A percentile compares a stretch with the other conserved stretches of the same genome.
Conservation (phyloP, 164 flowering plant genomes). For the Chloranthus sessilifolius region DNA sequence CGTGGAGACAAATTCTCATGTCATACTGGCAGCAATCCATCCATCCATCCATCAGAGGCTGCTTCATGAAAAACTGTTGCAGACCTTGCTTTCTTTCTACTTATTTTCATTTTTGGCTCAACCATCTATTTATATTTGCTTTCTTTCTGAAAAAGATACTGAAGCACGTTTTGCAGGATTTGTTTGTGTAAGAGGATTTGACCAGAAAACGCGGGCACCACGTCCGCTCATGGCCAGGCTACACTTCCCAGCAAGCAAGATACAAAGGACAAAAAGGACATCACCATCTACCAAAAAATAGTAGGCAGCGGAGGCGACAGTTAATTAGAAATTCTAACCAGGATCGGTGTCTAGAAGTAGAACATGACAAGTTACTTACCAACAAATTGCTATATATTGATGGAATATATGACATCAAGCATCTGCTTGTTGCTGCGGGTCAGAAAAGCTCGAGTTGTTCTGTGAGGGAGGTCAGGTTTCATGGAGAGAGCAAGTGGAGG, state of each 20-base stretch:
- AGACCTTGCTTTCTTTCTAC: no score
- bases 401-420: slow-evolving; percentile 10
- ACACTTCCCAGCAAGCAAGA: slow-evolving; percentile 67
- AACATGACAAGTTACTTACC: slow-evolving; percentile 11
- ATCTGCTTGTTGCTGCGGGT: slow-evolving; percentile 6
- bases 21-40: no score
- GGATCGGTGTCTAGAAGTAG: slow-evolving; percentile 9
- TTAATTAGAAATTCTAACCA: slow-evolving; percentile 8
- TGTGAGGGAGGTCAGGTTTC: no score
- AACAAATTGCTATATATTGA: not conserved
- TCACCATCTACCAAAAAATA: slow-evolving; percentile 7
- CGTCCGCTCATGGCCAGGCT: slow-evolving; percentile 64
- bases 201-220: slow-evolving; percentile 65
- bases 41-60: no score
- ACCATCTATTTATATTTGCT: no score
- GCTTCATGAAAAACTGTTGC: not conserved
- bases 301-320: slow-evolving; percentile 7
- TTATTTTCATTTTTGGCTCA: no score
- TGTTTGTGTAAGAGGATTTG: slow-evolving; percentile 94
- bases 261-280: slow-evolving; percentile 22
- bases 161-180: slow-evolving; percentile 52
- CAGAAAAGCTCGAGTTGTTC: no score
- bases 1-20: no score
- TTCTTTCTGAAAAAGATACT: not conserved
- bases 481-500: no score